Evolutionary conservation across 2,329 filamentous ascomycete species (phyloP).

Genomic region (Colletotrichum noveboracense): DNA sequence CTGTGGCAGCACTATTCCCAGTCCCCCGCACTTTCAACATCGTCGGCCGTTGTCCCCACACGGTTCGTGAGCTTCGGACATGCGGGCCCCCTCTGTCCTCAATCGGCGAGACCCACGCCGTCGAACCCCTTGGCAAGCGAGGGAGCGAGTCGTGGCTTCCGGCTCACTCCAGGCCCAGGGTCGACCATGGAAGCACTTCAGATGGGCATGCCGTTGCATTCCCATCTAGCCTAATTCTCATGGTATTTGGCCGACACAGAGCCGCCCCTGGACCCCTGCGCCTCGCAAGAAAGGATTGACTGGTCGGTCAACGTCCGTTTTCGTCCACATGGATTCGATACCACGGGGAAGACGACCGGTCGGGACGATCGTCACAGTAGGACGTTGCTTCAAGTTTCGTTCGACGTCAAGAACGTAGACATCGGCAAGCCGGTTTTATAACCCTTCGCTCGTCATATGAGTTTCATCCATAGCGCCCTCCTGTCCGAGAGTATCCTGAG

Average conservation of each 20-base stretch:
- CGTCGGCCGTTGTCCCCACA: neutral
- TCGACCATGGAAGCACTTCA: neutral
- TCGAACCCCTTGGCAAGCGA: neutral
- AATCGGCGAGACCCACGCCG: neutral
- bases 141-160: neutral
- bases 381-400: neutral
- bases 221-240: neutral
- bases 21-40: neutral
- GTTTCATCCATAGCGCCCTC: constrained; percentile 1
- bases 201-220: constrained; percentile 5
- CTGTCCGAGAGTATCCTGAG: neutral
- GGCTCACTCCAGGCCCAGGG: neutral
- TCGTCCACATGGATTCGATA: constrained; percentile 1
- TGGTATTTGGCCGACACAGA: neutral
- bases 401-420: neutral
- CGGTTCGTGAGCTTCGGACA: neutral
- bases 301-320: constrained; percentile 13
- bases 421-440: neutral
- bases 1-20: neutral
- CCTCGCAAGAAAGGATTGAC: constrained; percentile 6
- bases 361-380: neutral
- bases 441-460: neutral
- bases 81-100: neutral
- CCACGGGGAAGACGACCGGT: neutral
- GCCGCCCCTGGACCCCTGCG: constrained; percentile 11